These are phyloP conservation scores for Colletotrichum siamense DNA, from an alignment of 2,329 filamentous ascomycete genomes.

Conservation along the genomic window DNA sequence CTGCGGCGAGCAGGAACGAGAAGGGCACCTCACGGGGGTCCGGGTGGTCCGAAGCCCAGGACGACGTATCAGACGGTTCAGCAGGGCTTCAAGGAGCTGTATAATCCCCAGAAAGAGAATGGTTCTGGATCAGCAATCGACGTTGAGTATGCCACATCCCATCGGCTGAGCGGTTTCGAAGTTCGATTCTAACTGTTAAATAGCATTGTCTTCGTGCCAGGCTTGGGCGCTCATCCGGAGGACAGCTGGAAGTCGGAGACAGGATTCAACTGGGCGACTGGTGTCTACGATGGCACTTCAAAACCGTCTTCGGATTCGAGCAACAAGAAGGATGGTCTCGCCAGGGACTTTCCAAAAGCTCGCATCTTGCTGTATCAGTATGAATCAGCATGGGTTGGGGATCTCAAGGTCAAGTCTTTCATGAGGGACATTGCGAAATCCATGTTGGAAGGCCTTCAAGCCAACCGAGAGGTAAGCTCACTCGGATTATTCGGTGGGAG, in stretches of 20 bases:
- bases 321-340: slow-evolving; percentile 34
- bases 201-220: slow-evolving; percentile 47
- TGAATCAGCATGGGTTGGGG: slow-evolving; percentile 45
- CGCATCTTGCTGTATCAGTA: slow-evolving; percentile 46
- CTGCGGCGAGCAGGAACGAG: slow-evolving; percentile 12
- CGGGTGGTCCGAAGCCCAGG: slow-evolving; percentile 26
- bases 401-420: slow-evolving; percentile 46
- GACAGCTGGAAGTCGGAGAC: slow-evolving; percentile 44
- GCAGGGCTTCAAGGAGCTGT: slow-evolving; percentile 44
- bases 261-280: slow-evolving; percentile 45
- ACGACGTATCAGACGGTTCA: slow-evolving; percentile 40
- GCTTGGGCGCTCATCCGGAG: slow-evolving; percentile 43
- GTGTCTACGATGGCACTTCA: slow-evolving; percentile 35
- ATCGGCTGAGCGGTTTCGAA: not conserved
- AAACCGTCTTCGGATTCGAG: slow-evolving; percentile 41
- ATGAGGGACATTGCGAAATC: slow-evolving; percentile 42
- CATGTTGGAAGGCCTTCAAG: slow-evolving; percentile 38
- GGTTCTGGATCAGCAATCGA: slow-evolving; percentile 31
- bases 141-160: slow-evolving; percentile 35
- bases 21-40: slow-evolving; percentile 13
- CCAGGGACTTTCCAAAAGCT: slow-evolving; percentile 43
- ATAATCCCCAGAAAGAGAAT: slow-evolving; percentile 31
- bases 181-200: slow-evolving; percentile 16
- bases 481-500: rapidly evolving
- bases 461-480: slow-evolving; percentile 37